These are phyloP conservation scores for Paracamarosporium sp. DNA, from an alignment of 2,329 filamentous ascomycete species.

Conservation along the genomic window DNA sequence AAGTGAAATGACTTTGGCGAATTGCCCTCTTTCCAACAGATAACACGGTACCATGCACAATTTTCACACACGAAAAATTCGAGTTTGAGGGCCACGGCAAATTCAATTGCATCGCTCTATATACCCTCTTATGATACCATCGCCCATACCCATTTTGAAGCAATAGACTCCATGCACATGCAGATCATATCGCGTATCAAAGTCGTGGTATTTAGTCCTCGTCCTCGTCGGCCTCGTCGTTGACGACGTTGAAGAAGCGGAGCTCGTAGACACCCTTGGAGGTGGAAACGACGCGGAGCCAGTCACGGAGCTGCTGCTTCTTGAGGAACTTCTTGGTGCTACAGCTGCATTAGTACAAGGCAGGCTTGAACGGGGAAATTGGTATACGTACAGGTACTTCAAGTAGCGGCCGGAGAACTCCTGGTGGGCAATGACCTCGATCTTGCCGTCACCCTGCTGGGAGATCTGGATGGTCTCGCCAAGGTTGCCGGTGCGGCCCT, in stretches of 20 bases:
- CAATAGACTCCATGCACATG: slow-evolving; percentile 26
- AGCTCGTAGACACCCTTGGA: slow-evolving; percentile 99
- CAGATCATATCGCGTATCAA: slow-evolving; percentile 22
- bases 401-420: slow-evolving; percentile 98
- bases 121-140: slow-evolving; percentile 26
- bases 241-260: slow-evolving; percentile 99
- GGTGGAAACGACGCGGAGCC: slow-evolving; percentile 98
- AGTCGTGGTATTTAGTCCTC: slow-evolving; percentile 77
- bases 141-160: slow-evolving; percentile 25
- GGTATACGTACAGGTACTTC: slow-evolving; percentile 91
- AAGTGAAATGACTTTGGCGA: no score
- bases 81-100: slow-evolving; percentile 3
- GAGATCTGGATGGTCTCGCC: slow-evolving; percentile 90
- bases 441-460: slow-evolving; percentile 93
- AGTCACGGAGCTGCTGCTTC: slow-evolving; percentile 99
- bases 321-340: slow-evolving; percentile 99
- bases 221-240: slow-evolving; percentile 96
- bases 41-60: background rate
- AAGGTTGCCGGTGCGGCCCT: slow-evolving; percentile 97
- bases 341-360: slow-evolving; percentile 13
- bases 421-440: slow-evolving; percentile 96
- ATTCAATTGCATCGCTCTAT: slow-evolving; percentile 35
- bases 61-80: background rate
- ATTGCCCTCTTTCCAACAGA: background rate
- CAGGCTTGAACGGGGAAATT: slow-evolving; percentile 6